phyloP scores from a whole-genome alignment of 2,329 filamentous ascomycete genomes.

The Penicillium hordei region DNA sequence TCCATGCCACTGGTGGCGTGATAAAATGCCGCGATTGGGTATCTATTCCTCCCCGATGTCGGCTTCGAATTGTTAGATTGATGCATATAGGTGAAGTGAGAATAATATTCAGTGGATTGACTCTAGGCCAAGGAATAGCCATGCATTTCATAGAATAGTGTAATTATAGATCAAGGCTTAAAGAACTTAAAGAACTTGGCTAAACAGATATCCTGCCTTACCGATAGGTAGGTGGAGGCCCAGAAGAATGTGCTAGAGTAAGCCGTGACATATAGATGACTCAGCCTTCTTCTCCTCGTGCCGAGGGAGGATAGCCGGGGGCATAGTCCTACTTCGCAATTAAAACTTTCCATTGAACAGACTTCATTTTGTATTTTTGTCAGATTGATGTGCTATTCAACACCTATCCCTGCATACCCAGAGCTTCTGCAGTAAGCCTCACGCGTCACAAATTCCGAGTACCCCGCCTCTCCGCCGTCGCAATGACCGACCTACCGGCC shows the following conservation, averaged over 20 bases:
- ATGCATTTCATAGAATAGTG: not conserved
- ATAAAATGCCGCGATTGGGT: conserved; percentile 7
- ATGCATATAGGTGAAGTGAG: not conserved
- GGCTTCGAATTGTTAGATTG: not conserved
- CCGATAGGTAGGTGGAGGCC: not conserved
- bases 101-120: not conserved
- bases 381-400: not conserved
- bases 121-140: not conserved
- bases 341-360: conserved; percentile 5
- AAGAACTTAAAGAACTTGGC: not conserved
- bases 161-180: not conserved
- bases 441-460: not conserved
- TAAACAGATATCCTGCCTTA: not conserved
- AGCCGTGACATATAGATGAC: conserved; percentile 25
- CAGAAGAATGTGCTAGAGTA: conserved; percentile 26
- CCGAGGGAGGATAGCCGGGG: conserved; percentile 19
- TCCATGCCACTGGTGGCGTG: conserved; percentile 10
- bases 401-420: not conserved
- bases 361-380: conserved; percentile 14
- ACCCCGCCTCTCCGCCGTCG: conserved; percentile 20
- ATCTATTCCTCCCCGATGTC: conserved; percentile 4
- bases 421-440: not conserved
- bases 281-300: conserved; percentile 21
- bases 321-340: conserved; percentile 6
- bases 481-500: conserved; percentile 57